These are phyloP conservation scores for Cyamopsis tetragonoloba DNA, from an alignment of 306 rosid genomes.

Conservation along the genomic window DNA sequence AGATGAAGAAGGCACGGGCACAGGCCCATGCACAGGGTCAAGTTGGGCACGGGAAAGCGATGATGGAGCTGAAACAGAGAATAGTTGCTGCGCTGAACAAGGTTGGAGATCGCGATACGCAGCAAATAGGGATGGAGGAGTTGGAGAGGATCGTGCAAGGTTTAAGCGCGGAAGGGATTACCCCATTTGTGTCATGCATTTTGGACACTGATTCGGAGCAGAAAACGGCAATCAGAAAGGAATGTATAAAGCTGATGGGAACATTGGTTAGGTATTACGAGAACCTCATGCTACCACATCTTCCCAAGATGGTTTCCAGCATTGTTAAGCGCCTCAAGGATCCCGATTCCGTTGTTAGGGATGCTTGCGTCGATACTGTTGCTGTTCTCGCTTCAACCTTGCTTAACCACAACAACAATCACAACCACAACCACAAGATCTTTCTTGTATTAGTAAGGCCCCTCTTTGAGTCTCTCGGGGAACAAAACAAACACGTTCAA, in stretches of 20 bases:
- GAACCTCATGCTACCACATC: constrained; percentile 44
- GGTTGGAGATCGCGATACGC: constrained; percentile 79
- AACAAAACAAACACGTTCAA: constrained; percentile 79
- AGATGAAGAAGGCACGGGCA: constrained; percentile 45
- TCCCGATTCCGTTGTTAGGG: constrained; percentile 65
- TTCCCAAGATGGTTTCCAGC: constrained; percentile 55
- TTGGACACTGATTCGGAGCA: constrained; percentile 65
- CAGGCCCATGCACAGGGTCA: constrained; percentile 15
- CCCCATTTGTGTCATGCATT: constrained; percentile 62
- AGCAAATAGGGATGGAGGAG: constrained; percentile 61
- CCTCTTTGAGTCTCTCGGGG: constrained; percentile 72
- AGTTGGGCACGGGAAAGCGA: constrained; percentile 30
- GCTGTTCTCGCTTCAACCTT: constrained; percentile 48
- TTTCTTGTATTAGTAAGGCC: constrained; percentile 59
- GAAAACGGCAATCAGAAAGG: constrained; percentile 55
- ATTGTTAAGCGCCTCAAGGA: constrained; percentile 71
- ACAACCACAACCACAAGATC: constrained; percentile 23
- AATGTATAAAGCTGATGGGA: constrained; percentile 58
- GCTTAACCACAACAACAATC: neutral
- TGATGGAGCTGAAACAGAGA: constrained; percentile 56
- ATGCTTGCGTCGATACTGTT: constrained; percentile 58
- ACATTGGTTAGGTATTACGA: constrained; percentile 37
- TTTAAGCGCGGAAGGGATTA: constrained; percentile 53
- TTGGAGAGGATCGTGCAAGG: constrained; percentile 48
- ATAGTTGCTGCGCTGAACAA: constrained; percentile 58